phyloP scores from a whole-genome alignment of 352 stramenopile genomes.

The Phytophthora tubulina region DNA sequence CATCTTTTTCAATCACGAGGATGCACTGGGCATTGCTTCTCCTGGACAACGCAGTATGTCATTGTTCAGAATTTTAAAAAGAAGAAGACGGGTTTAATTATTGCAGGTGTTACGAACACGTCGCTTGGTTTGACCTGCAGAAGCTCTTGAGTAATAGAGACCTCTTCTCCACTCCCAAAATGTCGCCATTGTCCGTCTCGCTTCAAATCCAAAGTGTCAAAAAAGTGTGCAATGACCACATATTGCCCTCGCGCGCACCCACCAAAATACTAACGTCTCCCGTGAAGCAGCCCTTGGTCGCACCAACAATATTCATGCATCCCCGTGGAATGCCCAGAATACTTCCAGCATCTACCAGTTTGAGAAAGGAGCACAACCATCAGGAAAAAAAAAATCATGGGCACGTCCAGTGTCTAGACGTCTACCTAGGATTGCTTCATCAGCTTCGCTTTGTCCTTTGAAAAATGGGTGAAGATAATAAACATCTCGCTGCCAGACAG shows the following conservation, averaged over 20 bases:
- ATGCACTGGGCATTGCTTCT: slow-evolving; percentile 87
- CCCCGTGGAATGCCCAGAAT: slow-evolving; percentile 75
- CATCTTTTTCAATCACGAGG: slow-evolving; percentile 96
- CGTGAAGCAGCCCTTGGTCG: slow-evolving; percentile 82
- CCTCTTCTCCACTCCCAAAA: slow-evolving; percentile 66
- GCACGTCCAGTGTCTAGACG: background rate
- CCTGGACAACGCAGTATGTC: slow-evolving; percentile 31
- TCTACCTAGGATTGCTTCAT: slow-evolving; percentile 85
- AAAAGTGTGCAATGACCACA: background rate
- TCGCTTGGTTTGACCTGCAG: slow-evolving; percentile 60
- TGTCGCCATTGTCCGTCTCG: slow-evolving; percentile 62
- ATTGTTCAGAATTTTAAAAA: background rate
- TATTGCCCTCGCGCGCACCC: background rate
- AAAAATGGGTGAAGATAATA: slow-evolving; percentile 91
- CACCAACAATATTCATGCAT: slow-evolving; percentile 86
- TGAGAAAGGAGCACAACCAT: background rate
- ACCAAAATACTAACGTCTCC: slow-evolving; percentile 68
- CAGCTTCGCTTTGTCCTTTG: slow-evolving; percentile 78
- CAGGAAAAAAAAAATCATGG: background rate
- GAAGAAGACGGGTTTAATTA: background rate
- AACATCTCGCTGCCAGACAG: slow-evolving; percentile 67
- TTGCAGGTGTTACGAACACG: slow-evolving; percentile 48
- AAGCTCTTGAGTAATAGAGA: slow-evolving; percentile 82
- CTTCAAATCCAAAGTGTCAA: slow-evolving; percentile 39
- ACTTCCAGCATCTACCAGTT: slow-evolving; percentile 65